Evolutionary conservation across 2,329 filamentous ascomycete species (phyloP).

Genomic region (Triangularia verruculosa): DNA sequence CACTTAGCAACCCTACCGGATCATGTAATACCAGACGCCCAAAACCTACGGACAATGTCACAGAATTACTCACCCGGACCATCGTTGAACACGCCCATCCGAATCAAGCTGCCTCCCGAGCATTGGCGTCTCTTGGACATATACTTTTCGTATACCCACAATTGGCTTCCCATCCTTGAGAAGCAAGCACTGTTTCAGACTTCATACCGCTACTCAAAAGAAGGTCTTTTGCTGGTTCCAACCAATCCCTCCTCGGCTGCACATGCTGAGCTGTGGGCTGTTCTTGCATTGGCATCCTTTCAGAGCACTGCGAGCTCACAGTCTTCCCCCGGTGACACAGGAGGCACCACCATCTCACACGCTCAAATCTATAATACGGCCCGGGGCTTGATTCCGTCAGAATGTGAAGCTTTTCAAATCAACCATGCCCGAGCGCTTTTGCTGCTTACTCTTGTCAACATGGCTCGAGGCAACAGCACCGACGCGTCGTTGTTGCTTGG

Average conservation of each 20-base stretch:
- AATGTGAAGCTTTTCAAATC: constrained; percentile 47
- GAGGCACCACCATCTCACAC: constrained; percentile 31
- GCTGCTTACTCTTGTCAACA: constrained; percentile 59
- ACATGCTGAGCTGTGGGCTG: constrained; percentile 59
- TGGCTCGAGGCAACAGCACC: constrained; percentile 55
- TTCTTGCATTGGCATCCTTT: constrained; percentile 55
- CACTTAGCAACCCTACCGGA: not conserved
- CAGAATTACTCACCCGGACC: not conserved
- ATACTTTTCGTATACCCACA: constrained; percentile 73
- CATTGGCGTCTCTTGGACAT: constrained; percentile 64
- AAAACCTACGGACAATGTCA: not conserved
- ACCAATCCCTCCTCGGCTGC: constrained; percentile 36
- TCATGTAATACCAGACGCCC: not conserved
- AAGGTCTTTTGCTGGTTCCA: constrained; percentile 22
- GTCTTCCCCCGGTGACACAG: constrained; percentile 12
- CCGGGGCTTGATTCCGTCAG: constrained; percentile 45
- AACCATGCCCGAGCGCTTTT: constrained; percentile 56
- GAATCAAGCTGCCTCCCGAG: constrained; percentile 45
- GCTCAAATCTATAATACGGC: constrained; percentile 50
- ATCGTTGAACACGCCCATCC: not conserved
- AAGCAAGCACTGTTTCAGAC: constrained; percentile 57
- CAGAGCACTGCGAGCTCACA: constrained; percentile 42
- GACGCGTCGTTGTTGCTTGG: constrained; percentile 65
- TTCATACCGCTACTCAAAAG: constrained; percentile 42
- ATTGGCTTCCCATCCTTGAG: constrained; percentile 72